These are phyloP conservation scores for Starmerella kuoi DNA, from an alignment of 805 yeast species.

Conservation along the genomic window DNA sequence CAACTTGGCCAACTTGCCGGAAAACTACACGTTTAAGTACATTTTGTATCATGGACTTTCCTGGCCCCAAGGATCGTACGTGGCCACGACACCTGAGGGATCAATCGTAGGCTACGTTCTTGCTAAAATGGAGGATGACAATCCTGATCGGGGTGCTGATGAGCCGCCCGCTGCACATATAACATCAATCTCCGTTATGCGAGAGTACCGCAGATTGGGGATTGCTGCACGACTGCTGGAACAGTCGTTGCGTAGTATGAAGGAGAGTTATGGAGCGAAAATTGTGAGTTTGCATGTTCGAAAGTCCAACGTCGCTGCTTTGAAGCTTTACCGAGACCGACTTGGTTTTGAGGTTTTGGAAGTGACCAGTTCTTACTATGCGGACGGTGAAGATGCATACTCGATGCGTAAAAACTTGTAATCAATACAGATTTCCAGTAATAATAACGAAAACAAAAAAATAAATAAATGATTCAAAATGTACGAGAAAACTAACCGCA, in stretches of 20 bases:
- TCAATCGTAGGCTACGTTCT: conserved; percentile 90
- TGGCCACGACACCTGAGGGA: conserved; percentile 62
- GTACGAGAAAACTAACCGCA: no score
- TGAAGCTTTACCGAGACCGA: conserved; percentile 80
- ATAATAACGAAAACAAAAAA: no score
- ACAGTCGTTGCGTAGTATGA: conserved; percentile 65
- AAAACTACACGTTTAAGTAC: conserved; percentile 82
- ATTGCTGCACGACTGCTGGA: conserved; percentile 76
- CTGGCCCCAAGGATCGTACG: conserved; percentile 97
- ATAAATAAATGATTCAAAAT: no score
- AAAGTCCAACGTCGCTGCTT: conserved; percentile 84
- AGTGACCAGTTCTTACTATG: conserved; percentile 81
- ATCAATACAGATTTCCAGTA: no score
- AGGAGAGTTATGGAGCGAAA: conserved; percentile 69
- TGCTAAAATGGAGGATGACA: conserved; percentile 92
- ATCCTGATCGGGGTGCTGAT: conserved; percentile 20
- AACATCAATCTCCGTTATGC: conserved; percentile 86
- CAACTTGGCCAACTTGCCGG: conserved; percentile 82
- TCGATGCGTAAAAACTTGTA: conserved; percentile 57
- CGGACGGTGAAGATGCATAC: conserved; percentile 96
- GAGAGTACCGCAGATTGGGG: conserved; percentile 91
- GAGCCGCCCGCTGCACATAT: conserved; percentile 68
- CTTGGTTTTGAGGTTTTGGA: conserved; percentile 68
- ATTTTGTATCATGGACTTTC: conserved; percentile 87
- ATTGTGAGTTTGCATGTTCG: conserved; percentile 88